Base-by-base conservation (phyloP, 306 rosid genomes). In the Ammopiptanthus mongolicus region DNA sequence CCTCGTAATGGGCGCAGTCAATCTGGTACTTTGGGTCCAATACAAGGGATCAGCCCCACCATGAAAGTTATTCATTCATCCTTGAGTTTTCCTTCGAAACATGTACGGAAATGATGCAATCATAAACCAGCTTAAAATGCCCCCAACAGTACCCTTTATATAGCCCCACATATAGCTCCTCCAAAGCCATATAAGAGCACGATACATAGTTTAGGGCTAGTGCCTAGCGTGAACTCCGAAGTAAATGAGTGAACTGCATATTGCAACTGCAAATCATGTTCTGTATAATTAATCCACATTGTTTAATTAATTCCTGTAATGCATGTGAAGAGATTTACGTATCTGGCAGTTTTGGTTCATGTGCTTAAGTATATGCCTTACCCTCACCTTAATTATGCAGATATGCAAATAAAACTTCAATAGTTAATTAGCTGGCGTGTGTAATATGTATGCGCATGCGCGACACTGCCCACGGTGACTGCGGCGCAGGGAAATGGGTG, bases 1-100 rank as follows among this genome's bases (percentile, higher is more conserved):
- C 88, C 90, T 91, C 91, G 93, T 52, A 65, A 47, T 67, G 41
- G 33, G 83, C 83, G 96, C 86, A 84, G 89, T 85, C 93, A 88
- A 78, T 70, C 67, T 65, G 75, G 59, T 82, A 69, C 82, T 66
- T 50, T 59, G 75, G 50, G 17, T 19, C 73, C 39, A 70, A 70
- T 51, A 75, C 37, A 60, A 72, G 31, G 31, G 41, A 15, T 58
- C 44, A 31, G 84, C 59, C 86, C 72, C 88, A 66, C 81, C 60
- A 60, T 44, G 12, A 63, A 62, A 34, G 47, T 47, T 46, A 34
- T 59, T 10, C 50, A 42, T 34, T n/a, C n/a, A 37, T 41, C 11
- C 14, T 39, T 3, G 46, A 39, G 14, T 39, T 39, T 39, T 39
- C 46, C 13, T 41, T 41, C 46, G 3, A 39, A 39, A 8, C 47